Conservation (phyloP, 2,329 filamentous ascomycete genomes). For the Westerdykella aurantiaca region DNA sequence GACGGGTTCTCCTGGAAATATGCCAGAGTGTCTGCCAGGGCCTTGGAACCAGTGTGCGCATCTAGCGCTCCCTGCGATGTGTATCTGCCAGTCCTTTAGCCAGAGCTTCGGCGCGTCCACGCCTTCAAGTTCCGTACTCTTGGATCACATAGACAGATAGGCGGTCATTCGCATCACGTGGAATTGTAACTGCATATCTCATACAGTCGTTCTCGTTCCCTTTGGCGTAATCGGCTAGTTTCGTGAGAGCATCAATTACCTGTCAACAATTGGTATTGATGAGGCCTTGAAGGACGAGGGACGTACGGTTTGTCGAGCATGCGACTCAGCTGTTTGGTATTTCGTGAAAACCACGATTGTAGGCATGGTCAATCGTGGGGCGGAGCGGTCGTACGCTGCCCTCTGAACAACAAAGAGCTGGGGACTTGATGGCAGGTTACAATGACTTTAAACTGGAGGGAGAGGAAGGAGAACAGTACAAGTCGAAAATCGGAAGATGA, state of each 20-base stretch:
- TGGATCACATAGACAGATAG: conserved; percentile 15
- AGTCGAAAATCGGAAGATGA: neutral
- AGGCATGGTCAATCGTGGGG: conserved; percentile 5
- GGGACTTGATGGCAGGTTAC: too few relatives aligned
- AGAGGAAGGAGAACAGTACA: too few relatives aligned
- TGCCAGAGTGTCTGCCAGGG: conserved; percentile 8
- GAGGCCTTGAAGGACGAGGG: neutral
- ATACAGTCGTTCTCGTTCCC: conserved; percentile 11
- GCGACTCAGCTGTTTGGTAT: conserved; percentile 4
- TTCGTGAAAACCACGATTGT: conserved; percentile 10
- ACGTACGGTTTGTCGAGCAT: conserved; percentile 7
- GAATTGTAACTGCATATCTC: conserved; percentile 10
- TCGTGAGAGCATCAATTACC: conserved; percentile 8
- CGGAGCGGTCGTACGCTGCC: too few relatives aligned
- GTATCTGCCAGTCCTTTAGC: conserved; percentile 11
- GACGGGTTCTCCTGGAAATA: conserved; percentile 6
- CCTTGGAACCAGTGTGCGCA: conserved; percentile 12
- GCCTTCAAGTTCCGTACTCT: conserved; percentile 8
- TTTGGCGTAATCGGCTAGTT: conserved; percentile 7
- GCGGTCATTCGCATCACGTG: conserved; percentile 9
- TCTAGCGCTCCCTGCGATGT: conserved; percentile 14
- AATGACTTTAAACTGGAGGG: too few relatives aligned
- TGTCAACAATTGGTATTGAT: conserved; percentile 1
- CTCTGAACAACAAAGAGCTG: too few relatives aligned
- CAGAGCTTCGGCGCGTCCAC: too few relatives aligned